Evolutionary conservation across 1,284 basidiomycete species (phyloP).

Genomic region (Irpex lacteus): DNA sequence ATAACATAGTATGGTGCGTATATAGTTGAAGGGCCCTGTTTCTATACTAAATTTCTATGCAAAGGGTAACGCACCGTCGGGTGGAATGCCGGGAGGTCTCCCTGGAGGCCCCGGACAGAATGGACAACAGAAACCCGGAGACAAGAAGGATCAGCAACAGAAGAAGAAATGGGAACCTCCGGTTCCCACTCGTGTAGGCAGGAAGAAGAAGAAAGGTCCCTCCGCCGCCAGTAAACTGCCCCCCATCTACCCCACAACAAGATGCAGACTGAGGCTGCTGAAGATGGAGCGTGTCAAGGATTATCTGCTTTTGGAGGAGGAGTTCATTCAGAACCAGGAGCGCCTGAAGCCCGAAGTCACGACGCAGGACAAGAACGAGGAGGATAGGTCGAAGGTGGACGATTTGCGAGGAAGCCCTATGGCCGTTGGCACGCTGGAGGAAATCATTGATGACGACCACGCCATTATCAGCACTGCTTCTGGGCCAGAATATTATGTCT

Average conservation of each 20-base stretch:
- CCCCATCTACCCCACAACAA: slow-evolving; percentile 90
- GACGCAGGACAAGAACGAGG: slow-evolving; percentile 93
- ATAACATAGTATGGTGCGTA: not conserved
- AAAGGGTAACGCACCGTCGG: slow-evolving; percentile 82
- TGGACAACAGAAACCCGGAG: slow-evolving; percentile 53
- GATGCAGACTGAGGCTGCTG: slow-evolving; percentile 93
- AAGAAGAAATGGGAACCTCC: slow-evolving; percentile 99
- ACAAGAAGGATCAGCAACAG: slow-evolving; percentile 51
- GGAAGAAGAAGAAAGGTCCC: slow-evolving; percentile 94
- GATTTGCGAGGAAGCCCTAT: slow-evolving; percentile 95
- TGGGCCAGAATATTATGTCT: slow-evolving; percentile 97
- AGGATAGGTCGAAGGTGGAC: slow-evolving; percentile 93
- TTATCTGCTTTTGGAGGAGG: slow-evolving; percentile 95
- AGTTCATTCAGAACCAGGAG: slow-evolving; percentile 96
- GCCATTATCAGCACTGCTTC: slow-evolving; percentile 95
- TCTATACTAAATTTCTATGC: not conserved
- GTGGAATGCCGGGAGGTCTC: slow-evolving; percentile 43
- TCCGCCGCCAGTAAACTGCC: slow-evolving; percentile 92
- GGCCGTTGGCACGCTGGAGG: slow-evolving; percentile 96
- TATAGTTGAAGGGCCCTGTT: not conserved
- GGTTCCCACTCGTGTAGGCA: slow-evolving; percentile 94
- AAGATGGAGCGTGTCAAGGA: slow-evolving; percentile 99
- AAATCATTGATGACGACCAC: slow-evolving; percentile 99
- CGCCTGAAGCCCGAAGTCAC: slow-evolving; percentile 79
- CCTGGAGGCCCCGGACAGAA: slow-evolving; percentile 33